Evolutionary conservation across 371 early-diverging fungal species (phyloP), one percentile per base, ranked within the genome.

Genomic region (Circinella minor): DNA sequence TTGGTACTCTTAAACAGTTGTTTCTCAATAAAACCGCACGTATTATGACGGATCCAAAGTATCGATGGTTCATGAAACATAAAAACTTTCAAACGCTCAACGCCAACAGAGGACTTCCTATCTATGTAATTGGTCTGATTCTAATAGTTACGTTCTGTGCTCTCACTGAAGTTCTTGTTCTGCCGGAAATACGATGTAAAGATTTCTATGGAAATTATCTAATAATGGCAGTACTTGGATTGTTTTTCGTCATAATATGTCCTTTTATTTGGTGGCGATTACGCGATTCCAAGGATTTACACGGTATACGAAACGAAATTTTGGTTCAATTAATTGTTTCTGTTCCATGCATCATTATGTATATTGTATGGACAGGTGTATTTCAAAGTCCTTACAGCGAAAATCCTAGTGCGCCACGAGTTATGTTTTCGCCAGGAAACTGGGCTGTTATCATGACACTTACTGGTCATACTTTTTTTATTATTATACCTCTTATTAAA

Each of bases 301-400:
- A 82, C 46, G 80, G 80, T 17, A 74, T 82, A 9, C 70, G 78
- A 20, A 69, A 62, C 34, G 79, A 80, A 55, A 60, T 82, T 14
- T 65, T 77, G 55, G 55, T 71, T 4, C 68, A 70, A 20, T 60
- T 63, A 13, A 27, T 51, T 11, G 27, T 77, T 4, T 71, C 76
- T n/a, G 18, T 80, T 13, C 80, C 80, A 4, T 71, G 69, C 14
- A 75, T 77, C 63, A 46, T 75, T n/a, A 13, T 80, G 15, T 80
- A 75, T 54, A 27, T 75, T 3, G 37, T 78, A 8, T 78, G 78
- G 73, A 68, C 65, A 9, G 39, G 27, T 14, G 46, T 13, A 3
- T 55, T 57, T 18, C 14, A 43, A 39, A 20, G 57, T 3, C 55
- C 39, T 15, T 39, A 66, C 51, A 34, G 51, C 17, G 66, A 66